These are phyloP conservation scores for Arxiozyma slooffiae DNA, from an alignment of 1,139 yeast species.

Conservation along the genomic window DNA sequence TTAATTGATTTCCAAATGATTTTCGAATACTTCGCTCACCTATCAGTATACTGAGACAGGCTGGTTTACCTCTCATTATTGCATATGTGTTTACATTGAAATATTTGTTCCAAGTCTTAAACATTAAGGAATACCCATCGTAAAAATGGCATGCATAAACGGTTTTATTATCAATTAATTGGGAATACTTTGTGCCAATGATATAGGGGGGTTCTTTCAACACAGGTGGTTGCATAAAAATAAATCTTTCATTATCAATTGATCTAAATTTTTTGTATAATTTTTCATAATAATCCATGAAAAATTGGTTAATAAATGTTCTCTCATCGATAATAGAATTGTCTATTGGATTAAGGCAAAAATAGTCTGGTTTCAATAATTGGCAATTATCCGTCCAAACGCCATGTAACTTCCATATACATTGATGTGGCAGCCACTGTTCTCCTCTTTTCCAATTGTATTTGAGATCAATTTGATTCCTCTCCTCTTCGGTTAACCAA, in stretches of 20 bases:
- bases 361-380: slow-evolving; percentile 42
- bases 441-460: slow-evolving; percentile 62
- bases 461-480: slow-evolving; percentile 42
- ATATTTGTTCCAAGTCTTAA: slow-evolving; percentile 66
- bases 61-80: slow-evolving; percentile 71
- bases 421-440: slow-evolving; percentile 61
- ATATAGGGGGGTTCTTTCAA: slow-evolving; percentile 68
- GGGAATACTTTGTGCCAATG: slow-evolving; percentile 37
- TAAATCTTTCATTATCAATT: slow-evolving; percentile 39
- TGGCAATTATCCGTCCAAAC: slow-evolving; percentile 50
- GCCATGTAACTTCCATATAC: slow-evolving; percentile 71
- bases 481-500: slow-evolving; percentile 44
- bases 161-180: slow-evolving; percentile 47
- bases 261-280: slow-evolving; percentile 44
- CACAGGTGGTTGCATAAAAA: slow-evolving; percentile 77
- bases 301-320: slow-evolving; percentile 54
- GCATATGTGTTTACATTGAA: slow-evolving; percentile 88
- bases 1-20: slow-evolving; percentile 57
- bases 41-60: slow-evolving; percentile 65
- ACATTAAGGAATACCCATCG: slow-evolving; percentile 88
- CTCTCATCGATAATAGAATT: slow-evolving; percentile 37
- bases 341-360: slow-evolving; percentile 23
- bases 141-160: slow-evolving; percentile 83
- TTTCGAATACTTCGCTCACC: slow-evolving; percentile 74
- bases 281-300: slow-evolving; percentile 46